Base-by-base conservation (phyloP, 176 grass and related monocot genomes). In the Eleusine coracana region DNA sequence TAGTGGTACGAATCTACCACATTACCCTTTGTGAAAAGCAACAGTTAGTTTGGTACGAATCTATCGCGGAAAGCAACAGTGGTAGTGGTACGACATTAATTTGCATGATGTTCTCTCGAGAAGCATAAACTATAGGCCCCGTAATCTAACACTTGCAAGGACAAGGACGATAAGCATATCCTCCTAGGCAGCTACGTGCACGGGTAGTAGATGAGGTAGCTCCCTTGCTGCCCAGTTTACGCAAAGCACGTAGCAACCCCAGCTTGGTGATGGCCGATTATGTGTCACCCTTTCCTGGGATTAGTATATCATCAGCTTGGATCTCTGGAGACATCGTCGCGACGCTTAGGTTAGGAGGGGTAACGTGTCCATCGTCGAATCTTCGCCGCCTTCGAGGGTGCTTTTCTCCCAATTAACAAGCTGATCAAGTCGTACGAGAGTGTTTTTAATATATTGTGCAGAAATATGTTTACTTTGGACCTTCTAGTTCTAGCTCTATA, bases 321-420 rank as follows among this genome's bases (percentile, higher is more conserved):
- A 6, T 56, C 54, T 56, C 54, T 56, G 54, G 54, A 56, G 54
- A 56, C 18, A 56, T 46, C 44, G 44, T 11, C 44, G 44, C 9
- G 41, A 44, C 9, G 41, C 41, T 8, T 44, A 44, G 6, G 3
- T 20, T 6, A 17, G 54, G 20, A 21, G 54, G 54, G 54, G 5
- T 56, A 56, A 56, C 54, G 56, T 60, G 56, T 60, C 56, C 51
- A 54, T 25, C 56, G 6, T 7, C 52, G 56, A 25, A 60, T 60
- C 56, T 60, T 60, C 56, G 8, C 55, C 55, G 18, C 55, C 55
- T 70, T 70, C 13, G 36, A 80, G 66, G 78, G 70, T 17, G 74
- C 74, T 61, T 40, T 56, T 42, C 1, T 18, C 37, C 4, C 4
- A 4, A 39, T 58, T n/a, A 75, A 58, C 17, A 75, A 75, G 21